phyloP scores from a whole-genome alignment of 2,329 filamentous ascomycete species.

The Monosporascus sp. region DNA sequence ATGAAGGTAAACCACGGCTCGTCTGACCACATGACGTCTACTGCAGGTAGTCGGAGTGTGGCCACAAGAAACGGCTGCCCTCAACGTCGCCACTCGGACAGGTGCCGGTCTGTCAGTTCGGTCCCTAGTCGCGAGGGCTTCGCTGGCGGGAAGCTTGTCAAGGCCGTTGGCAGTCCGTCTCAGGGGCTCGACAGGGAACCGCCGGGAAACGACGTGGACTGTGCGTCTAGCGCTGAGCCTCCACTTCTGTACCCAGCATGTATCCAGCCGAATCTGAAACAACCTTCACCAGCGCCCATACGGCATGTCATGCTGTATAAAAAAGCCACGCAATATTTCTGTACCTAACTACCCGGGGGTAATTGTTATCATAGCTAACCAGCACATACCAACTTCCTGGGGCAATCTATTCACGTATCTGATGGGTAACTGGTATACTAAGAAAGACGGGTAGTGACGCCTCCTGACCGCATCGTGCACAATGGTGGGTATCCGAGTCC shows the following conservation, averaged over 20 bases:
- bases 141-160: background rate
- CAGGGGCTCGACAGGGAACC: background rate
- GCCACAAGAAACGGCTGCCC: too few relatives aligned
- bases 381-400: too few relatives aligned
- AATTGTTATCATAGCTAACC: too few relatives aligned
- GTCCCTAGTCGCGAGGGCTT: background rate
- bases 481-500: background rate
- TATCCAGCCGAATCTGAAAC: background rate
- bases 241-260: too few relatives aligned
- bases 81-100: background rate
- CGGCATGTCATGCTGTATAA: background rate
- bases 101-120: background rate
- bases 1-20: too few relatives aligned
- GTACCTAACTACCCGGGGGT: too few relatives aligned
- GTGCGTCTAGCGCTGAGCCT: background rate
- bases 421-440: too few relatives aligned
- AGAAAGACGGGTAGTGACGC: background rate
- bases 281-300: background rate
- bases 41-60: background rate
- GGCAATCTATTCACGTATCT: too few relatives aligned
- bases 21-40: background rate
- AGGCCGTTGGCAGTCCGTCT: background rate
- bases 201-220: background rate
- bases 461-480: background rate
- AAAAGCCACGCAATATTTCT: too few relatives aligned